Base-by-base conservation (phyloP, 495 filamentous ascomycete genomes). In the Xylaria nigripes region DNA sequence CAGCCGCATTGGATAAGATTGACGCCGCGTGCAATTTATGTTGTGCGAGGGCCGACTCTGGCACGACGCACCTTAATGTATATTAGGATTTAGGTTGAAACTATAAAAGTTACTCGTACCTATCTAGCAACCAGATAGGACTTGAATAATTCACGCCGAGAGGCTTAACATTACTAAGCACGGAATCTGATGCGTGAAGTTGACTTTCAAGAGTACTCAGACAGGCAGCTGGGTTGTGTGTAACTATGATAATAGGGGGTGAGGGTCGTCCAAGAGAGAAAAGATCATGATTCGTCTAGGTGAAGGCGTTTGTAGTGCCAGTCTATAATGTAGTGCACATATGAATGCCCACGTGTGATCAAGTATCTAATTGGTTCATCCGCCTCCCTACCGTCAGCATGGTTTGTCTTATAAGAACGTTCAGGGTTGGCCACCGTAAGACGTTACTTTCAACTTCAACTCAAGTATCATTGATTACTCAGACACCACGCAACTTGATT, bases 1-100 rank as follows among this genome's bases (percentile, higher is more conserved):
- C 56, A 29, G 51, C 53, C 50, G 54, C 50, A 56, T 57, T 46
- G 55, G 48, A 52, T 58, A 57, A 45, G 34, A 45, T 45, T 45
- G 52, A 42, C n/a, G 36, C 34, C 19, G 32, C 52, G 46, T 40
- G 5, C 45, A 29, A 36, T 9, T 9, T 29, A 29, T 29, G 9
- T 29, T 21, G 52, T 42, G 43, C 45, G 23, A 43, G 32, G 36
- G 22, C 45, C 45, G 45, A 46, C 27, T 6, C 25, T 34, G 30
- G 51, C 51, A 53, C 40, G 50, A 46, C 30, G 30, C 51, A 40
- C 15, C 24, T 27, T 46, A 10, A 46, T 53, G 51, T 53, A n/a
- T 40, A 19, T 21, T 40, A 27, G 5, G 40, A 53, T 38, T 22
- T 40, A 40, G 45, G 29, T 24, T 16, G 25, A 22, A 34, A 40